phyloP scores from a whole-genome alignment of 257 asterid genomes.

The Haberlea rhodopensis region DNA sequence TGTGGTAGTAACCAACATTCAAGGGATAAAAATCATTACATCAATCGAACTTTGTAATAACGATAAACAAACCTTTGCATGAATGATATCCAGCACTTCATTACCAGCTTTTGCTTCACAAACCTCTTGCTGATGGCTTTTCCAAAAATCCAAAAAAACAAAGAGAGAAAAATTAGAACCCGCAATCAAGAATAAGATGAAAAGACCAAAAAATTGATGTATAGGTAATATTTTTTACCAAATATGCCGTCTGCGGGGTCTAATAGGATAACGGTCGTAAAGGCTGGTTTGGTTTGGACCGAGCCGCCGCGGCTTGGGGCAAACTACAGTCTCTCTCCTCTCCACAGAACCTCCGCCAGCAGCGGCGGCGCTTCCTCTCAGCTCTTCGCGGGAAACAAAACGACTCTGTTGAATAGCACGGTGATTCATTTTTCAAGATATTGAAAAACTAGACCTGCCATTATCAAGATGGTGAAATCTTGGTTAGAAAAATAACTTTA shows the following conservation, averaged over 20 bases:
- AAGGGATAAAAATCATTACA: neutral
- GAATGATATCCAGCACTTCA: conserved; percentile 79
- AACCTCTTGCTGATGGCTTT: conserved; percentile 73
- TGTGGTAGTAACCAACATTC: too few relatives aligned
- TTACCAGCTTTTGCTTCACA: conserved; percentile 76
- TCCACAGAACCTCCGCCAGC: conserved; percentile 41
- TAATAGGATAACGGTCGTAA: conserved; percentile 42
- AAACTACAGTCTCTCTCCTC: conserved; percentile 59
- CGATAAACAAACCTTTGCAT: conserved; percentile 62
- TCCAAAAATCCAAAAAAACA: neutral
- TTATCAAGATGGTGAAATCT: conserved; percentile 4
- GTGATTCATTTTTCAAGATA: conserved; percentile 54
- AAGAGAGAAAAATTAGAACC: neutral
- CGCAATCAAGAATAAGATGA: neutral
- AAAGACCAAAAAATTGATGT: neutral
- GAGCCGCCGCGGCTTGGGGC: conserved; percentile 89
- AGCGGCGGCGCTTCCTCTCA: conserved; percentile 43
- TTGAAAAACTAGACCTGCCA: conserved; percentile 28
- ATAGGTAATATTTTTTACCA: conserved; percentile 38
- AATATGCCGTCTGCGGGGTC: conserved; percentile 63
- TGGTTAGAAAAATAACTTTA: neutral
- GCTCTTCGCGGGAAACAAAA: conserved; percentile 58
- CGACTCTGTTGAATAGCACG: conserved; percentile 54
- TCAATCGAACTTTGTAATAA: too few relatives aligned
- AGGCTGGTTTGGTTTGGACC: conserved; percentile 47